Evolutionary conservation across 2,329 filamentous ascomycete species (phyloP), one percentile per base, ranked within the genome.

Genomic region (Blumeriella jaapii): DNA sequence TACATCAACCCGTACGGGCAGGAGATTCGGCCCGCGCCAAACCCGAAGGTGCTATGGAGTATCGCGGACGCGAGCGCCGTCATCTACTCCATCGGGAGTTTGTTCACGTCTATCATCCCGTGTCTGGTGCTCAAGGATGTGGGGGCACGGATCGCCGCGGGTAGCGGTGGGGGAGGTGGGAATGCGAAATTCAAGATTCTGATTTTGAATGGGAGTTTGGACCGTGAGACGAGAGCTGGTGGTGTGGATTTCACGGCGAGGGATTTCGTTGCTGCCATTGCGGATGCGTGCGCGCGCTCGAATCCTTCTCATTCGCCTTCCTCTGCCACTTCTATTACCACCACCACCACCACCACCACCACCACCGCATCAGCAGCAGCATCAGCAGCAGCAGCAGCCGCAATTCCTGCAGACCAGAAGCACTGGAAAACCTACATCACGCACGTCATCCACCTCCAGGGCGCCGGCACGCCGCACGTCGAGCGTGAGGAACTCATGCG

Each of bases 1-100:
- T 96, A 96, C 62, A 96, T 96, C 62, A 96, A 95, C 53, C 89
- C 89, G 0, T 96, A 95, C 57, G 89, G 89, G n/a, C 85, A 95
- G 55, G 87, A 95, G 59, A 95, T 96, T 47, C 74, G 78, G 12
- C 82, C 87, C 0, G 71, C 78, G 0, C 82, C 85, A 2, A 96
- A 94, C 51, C 78, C 85, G 0, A 77, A 84, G 32, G 84, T 89
- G 0, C 50, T 93, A 0, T 69, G 74, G 6, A 39, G 34, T 16
- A 39, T 96, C 1, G 61, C 63, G 11, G 61, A 62, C 2, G 70
- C 82, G 0, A 69, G 74, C 37, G 78, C 75, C 1, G 67, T 95
- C 6, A 73, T 96, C 29, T 96, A 94, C 61, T 87, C 82, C 57
- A 93, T 96, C 40, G 91, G 91, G n/a, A 87, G 80, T 1, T 65